Conservation (phyloP, 2,329 filamentous ascomycete genomes). For the Alternaria incomplexa region DNA sequence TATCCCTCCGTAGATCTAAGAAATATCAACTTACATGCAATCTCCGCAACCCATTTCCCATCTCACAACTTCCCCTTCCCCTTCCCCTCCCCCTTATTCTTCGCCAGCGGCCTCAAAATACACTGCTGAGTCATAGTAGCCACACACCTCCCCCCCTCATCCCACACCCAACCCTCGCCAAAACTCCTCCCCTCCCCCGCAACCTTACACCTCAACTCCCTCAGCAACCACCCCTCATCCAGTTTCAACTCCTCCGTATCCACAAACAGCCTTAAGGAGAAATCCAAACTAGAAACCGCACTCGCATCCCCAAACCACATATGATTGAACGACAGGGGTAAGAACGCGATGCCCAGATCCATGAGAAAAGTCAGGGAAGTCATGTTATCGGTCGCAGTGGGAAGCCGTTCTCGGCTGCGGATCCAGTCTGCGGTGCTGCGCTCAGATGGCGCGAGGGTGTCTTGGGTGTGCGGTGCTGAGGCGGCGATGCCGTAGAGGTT, state of each 20-base stretch:
- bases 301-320: slow-evolving; percentile 53
- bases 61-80: slow-evolving; percentile 21
- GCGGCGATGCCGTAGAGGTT: slow-evolving; percentile 53
- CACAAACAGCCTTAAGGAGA: slow-evolving; percentile 55
- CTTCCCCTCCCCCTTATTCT: background rate
- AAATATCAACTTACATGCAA: background rate
- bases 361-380: slow-evolving; percentile 53
- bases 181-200: slow-evolving; percentile 54
- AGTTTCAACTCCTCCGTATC: slow-evolving; percentile 45
- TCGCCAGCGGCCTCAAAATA: slow-evolving; percentile 39
- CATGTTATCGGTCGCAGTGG: slow-evolving; percentile 40
- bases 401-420: slow-evolving; percentile 27
- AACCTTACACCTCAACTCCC: slow-evolving; percentile 49
- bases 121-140: slow-evolving; percentile 59
- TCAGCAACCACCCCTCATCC: slow-evolving; percentile 50
- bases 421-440: slow-evolving; percentile 53
- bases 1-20: background rate
- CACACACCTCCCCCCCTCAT: slow-evolving; percentile 53
- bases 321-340: slow-evolving; percentile 53
- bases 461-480: slow-evolving; percentile 41
- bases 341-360: slow-evolving; percentile 54
- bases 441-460: slow-evolving; percentile 43
- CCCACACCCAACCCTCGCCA: slow-evolving; percentile 54
- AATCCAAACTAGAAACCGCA: slow-evolving; percentile 58
- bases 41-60: background rate